Percentiles rank a stretch among this genome's conserved stretches.
These are phyloP conservation scores for Alternaria sp. DNA, from an alignment of 2,329 filamentous ascomycete species.

Conservation along the genomic window DNA sequence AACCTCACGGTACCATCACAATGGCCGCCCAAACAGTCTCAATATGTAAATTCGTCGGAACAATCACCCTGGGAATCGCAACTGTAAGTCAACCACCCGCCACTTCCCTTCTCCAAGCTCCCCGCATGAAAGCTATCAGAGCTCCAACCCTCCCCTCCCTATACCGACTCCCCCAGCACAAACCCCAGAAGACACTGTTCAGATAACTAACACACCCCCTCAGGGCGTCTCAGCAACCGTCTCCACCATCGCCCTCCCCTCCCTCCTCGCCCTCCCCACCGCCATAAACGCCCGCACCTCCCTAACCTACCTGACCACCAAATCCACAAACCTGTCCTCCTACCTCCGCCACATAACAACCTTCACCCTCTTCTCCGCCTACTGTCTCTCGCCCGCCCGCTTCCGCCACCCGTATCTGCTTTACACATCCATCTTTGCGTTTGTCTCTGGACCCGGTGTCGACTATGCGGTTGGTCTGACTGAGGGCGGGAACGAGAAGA, in stretches of 20 bases:
- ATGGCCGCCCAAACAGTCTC: conserved; percentile 75
- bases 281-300: conserved; percentile 71
- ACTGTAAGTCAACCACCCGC: conserved; percentile 67
- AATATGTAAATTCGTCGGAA: conserved; percentile 90
- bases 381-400: conserved; percentile 73
- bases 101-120: conserved; percentile 10
- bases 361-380: conserved; percentile 77
- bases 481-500: conserved; percentile 31
- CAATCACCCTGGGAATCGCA: conserved; percentile 83
- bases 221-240: conserved; percentile 91
- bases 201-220: conserved; percentile 1
- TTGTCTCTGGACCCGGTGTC: conserved; percentile 51
- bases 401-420: conserved; percentile 87
- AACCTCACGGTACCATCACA: conserved; percentile 5
- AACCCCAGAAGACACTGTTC: neutral
- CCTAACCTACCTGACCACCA: conserved; percentile 65
- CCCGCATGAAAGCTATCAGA: conserved; percentile 10
- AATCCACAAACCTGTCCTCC: conserved; percentile 59
- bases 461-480: conserved; percentile 42
- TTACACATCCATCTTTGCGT: conserved; percentile 77
- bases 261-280: conserved; percentile 80
- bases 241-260: conserved; percentile 76
- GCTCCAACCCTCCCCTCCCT: neutral
- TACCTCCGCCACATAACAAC: conserved; percentile 73
- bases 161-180: neutral